Evolutionary conservation across 129 eudicot species (phyloP).

Genomic region (Tagetes erecta): DNA sequence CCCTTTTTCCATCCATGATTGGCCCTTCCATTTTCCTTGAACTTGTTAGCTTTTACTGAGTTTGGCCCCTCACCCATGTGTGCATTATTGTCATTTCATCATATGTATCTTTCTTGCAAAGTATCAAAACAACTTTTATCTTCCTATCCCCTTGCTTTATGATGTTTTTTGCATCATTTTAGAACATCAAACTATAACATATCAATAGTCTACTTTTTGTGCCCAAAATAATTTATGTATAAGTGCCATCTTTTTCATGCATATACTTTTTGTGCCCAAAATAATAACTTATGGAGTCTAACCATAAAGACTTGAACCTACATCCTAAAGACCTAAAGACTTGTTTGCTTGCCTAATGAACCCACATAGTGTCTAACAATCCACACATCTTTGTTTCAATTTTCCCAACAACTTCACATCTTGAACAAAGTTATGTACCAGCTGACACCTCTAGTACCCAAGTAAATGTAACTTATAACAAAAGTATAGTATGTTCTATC

Average conservation of each 20-base stretch:
- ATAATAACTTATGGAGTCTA: too few species aligned
- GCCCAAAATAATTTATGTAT: conserved; percentile 14
- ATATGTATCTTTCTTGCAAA: conserved; percentile 31
- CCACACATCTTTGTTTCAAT: too few species aligned
- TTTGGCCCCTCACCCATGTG: conserved; percentile 48
- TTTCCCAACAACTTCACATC: too few species aligned
- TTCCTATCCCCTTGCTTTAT: conserved; percentile 30
- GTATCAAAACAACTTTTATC: conserved; percentile 38
- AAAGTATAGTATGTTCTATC: too few species aligned
- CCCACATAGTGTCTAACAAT: too few species aligned
- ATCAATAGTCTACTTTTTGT: background rate
- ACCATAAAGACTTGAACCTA: too few species aligned
- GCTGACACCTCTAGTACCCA: too few species aligned
- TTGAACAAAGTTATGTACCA: too few species aligned
- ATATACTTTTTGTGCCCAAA: too few species aligned
- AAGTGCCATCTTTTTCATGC: conserved; percentile 10
- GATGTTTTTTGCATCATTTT: conserved; percentile 17
- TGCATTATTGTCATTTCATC: conserved; percentile 38
- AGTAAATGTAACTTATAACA: background rate
- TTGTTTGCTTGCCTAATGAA: too few species aligned
- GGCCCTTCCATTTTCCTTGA: conserved; percentile 39
- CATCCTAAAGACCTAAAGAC: too few species aligned
- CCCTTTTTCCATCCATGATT: conserved; percentile 37
- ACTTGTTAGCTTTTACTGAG: conserved; percentile 33
- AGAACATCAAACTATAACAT: conserved; percentile 20